A percentile compares a stretch with the other conserved stretches of the same genome.
Conservation (phyloP, 108 stramenopile species). For the Pseudonitzschia delicatissima region DNA sequence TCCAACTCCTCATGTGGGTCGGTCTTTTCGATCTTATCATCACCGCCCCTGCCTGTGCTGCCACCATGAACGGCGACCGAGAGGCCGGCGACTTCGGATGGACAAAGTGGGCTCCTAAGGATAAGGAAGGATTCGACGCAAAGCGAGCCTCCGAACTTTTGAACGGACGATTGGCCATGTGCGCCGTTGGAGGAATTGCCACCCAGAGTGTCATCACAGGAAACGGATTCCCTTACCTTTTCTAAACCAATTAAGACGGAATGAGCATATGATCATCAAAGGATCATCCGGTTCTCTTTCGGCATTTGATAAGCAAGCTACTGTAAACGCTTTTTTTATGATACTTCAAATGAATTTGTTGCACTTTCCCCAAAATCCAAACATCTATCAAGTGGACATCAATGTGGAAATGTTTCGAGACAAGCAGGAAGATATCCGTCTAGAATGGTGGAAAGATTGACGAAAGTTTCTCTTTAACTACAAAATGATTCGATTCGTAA, state of each 20-base stretch:
- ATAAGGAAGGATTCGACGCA: slow-evolving; percentile 23
- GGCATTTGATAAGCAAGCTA: not conserved
- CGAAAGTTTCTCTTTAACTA: too few species aligned
- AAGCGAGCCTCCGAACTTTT: slow-evolving; percentile 68
- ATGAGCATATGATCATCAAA: not conserved
- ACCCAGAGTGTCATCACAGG: slow-evolving; percentile 78
- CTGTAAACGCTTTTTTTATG: slow-evolving; percentile 8
- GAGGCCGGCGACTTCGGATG: slow-evolving; percentile 57
- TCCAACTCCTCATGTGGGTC: slow-evolving; percentile 79
- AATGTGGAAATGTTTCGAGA: too few species aligned
- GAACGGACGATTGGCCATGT: slow-evolving; percentile 93
- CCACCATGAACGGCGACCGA: slow-evolving; percentile 70
- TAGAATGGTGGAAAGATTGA: too few species aligned
- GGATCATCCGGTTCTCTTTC: too few species aligned
- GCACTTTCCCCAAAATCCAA: too few species aligned
- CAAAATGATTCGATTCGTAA: too few species aligned
- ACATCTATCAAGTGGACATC: too few species aligned
- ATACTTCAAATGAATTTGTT: too few species aligned
- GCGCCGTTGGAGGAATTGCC: slow-evolving; percentile 89
- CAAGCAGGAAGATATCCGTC: too few species aligned
- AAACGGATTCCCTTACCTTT: slow-evolving; percentile 93
- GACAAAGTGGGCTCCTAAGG: slow-evolving; percentile 36
- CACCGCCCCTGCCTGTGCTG: slow-evolving; percentile 56
- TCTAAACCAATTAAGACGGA: not conserved
- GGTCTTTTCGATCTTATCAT: slow-evolving; percentile 41